Evolutionary conservation across 2,329 filamentous ascomycete species (phyloP), one percentile per base, ranked within the genome.

Genomic region (Metarhizium robertsii): DNA sequence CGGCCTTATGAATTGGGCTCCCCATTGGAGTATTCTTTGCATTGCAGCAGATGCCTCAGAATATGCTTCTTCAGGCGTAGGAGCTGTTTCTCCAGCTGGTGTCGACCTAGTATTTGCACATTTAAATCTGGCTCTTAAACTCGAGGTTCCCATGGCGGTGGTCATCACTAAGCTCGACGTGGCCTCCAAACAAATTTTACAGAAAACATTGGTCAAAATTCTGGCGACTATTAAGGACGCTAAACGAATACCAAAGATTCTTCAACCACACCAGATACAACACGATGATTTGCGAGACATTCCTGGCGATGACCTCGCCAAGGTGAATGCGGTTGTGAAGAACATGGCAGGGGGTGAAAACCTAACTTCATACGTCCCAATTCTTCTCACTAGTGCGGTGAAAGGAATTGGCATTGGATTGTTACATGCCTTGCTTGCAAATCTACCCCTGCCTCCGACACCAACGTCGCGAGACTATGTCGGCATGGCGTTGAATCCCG

Each of bases 1-100:
- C 57, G 91, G 92, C 0, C 76, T 99, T n/a, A 80, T 99, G 60
- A 94, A 92, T 49, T 97, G 94, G 92, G 88, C 89, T 42, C 94
- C 94, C 8, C 91, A 97, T 67, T 99, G 94, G 86, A 91, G 89
- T 1, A 70, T 96, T 25, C 78, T 97, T 2, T 96, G 95, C 62
- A 84, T 97, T 58, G 85, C 90, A 50, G 90, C 90, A 40, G 88
- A 94, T 64, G 87, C 87, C 60, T 76, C 79, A 11, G 83, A 86
- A 13, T 64, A 68, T 49, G 62, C 63, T 3, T 61, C 65, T 4
- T 49, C 53, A 38, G 52, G 58, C 49, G 47, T 32, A 25, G 73
- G 73, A 6, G 73, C 75, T 55, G 79, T 77, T 0, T 72, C 78
- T 18, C 73, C 75, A 2, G 73, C 77, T 8, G 83, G 85, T 45